Evolutionary conservation across 257 asterid species (phyloP).

Genomic region (Ligustrum vulgare): DNA sequence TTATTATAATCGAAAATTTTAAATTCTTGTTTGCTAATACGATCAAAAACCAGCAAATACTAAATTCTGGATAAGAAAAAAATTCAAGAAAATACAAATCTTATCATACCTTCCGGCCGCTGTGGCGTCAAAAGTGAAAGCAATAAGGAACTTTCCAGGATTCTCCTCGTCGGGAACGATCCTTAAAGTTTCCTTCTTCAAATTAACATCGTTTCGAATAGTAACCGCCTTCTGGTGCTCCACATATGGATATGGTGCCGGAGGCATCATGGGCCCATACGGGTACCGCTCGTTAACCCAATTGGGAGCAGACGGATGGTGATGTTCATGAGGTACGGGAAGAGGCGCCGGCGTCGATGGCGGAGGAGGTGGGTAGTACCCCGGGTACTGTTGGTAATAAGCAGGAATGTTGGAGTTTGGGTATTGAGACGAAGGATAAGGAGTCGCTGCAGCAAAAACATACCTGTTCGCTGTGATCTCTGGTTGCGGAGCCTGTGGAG

Average conservation of each 20-base stretch:
- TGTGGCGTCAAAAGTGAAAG: conserved; percentile 93
- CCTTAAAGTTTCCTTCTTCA: conserved; percentile 87
- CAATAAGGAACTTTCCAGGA: conserved; percentile 75
- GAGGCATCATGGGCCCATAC: conserved; percentile 65
- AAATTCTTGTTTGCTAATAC: neutral
- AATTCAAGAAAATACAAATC: neutral
- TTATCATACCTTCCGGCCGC: conserved; percentile 72
- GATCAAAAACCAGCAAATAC: neutral
- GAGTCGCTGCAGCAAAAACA: conserved; percentile 98
- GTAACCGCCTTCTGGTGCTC: conserved; percentile 99
- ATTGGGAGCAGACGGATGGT: conserved; percentile 60
- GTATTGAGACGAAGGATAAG: conserved; percentile 79
- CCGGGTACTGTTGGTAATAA: conserved; percentile 75
- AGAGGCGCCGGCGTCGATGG: conserved; percentile 65
- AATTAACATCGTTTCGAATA: conserved; percentile 85
- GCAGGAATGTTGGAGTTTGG: conserved; percentile 72
- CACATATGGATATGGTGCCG: conserved; percentile 57
- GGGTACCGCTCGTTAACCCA: conserved; percentile 80
- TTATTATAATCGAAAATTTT: conserved; percentile 1
- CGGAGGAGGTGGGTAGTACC: conserved; percentile 66
- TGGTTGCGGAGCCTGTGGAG: conserved; percentile 68
- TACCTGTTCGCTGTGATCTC: conserved; percentile 78
- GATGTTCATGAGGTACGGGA: conserved; percentile 80
- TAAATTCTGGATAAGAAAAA: neutral
- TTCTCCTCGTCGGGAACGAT: conserved; percentile 85